Evolutionary conservation across 192 early-diverging fungal genomes (phyloP), one percentile per base, ranked within the genome.

Genomic region (Gigaspora rosea): DNA sequence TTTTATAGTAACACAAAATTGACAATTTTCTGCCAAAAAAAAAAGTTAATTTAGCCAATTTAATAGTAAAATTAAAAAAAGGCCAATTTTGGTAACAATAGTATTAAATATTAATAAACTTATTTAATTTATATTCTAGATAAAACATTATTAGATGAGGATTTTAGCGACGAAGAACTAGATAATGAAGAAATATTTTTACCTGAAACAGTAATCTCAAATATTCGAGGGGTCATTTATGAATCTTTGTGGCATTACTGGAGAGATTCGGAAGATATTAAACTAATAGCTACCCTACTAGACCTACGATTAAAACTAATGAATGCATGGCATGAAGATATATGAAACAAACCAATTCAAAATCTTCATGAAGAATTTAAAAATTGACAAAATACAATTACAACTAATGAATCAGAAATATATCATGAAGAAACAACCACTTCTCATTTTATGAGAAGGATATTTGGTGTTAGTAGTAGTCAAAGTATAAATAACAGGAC

Each of bases 171-270:
- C n/a, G n/a, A n/a, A n/a, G n/a, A n/a, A n/a, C n/a, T n/a, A n/a
- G n/a, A n/a, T n/a, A 16, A 22, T 47, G 47, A 67, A 22, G 65
- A 46, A 15, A 46, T 15, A 11, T n/a, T 22, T 69, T 9, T 27
- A 22, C 8, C 3, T 7, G 50, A 70, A 10, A 22, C n/a, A 70
- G 50, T 70, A 50, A 52, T 50, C n/a, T 50, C 15, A 50, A 69
- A 69, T 50, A 50, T 69, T 69, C 2, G 1, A 50, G 48, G 48
- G 0, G 12, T 69, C 8, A 70, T 70, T 20, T 70, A 70, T 70
- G 50, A 50, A 22, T 70, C 10, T 3, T 32, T 52, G 18, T 51
- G 67, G 10, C 0, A 65, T 65, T 65, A 47, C 36, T 65, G 36
- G 63, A 4, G 5, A 2, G 15, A 65, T 65, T 65, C 35, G 4